Conservation (phyloP, 345 rosid genomes). For the Gossypium arboreum region DNA sequence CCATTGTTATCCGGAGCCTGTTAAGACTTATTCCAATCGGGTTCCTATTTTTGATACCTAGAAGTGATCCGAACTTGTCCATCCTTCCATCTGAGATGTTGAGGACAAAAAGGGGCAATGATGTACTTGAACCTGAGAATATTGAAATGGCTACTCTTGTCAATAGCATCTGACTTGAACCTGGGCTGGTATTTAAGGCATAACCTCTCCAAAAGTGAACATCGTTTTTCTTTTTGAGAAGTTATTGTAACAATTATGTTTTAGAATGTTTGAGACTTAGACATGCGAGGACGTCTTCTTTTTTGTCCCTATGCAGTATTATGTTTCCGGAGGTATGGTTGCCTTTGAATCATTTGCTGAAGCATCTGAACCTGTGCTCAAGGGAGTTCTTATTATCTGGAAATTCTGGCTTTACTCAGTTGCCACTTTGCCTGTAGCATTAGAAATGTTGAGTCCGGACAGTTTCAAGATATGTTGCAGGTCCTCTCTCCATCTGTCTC, state of each 20-base stretch:
- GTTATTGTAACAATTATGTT: background rate
- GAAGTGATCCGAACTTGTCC: constrained; percentile 42
- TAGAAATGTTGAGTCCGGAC: background rate
- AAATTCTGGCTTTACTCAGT: background rate
- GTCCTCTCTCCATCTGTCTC: background rate
- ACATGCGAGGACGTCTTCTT: background rate
- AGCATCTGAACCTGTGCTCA: background rate
- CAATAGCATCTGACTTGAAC: constrained; percentile 13
- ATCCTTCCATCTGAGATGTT: constrained; percentile 55
- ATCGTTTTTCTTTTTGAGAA: constrained; percentile 26
- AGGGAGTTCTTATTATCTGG: background rate
- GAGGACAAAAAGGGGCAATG: constrained; percentile 31
- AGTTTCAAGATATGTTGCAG: background rate
- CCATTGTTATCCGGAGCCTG: constrained; percentile 55
- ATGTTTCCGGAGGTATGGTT: background rate
- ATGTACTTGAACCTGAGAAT: constrained; percentile 29
- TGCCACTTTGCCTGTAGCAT: background rate
- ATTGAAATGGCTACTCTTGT: constrained; percentile 52
- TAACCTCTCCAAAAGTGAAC: background rate
- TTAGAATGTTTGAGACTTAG: background rate
- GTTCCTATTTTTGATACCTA: constrained; percentile 56
- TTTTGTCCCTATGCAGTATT: background rate
- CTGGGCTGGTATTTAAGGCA: background rate
- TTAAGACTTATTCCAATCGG: constrained; percentile 52
- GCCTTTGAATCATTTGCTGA: background rate